Percentiles rank a stretch among this genome's conserved stretches.
phyloP scores from a whole-genome alignment of 106 monocot genomes.

The Allium fistulosum region DNA sequence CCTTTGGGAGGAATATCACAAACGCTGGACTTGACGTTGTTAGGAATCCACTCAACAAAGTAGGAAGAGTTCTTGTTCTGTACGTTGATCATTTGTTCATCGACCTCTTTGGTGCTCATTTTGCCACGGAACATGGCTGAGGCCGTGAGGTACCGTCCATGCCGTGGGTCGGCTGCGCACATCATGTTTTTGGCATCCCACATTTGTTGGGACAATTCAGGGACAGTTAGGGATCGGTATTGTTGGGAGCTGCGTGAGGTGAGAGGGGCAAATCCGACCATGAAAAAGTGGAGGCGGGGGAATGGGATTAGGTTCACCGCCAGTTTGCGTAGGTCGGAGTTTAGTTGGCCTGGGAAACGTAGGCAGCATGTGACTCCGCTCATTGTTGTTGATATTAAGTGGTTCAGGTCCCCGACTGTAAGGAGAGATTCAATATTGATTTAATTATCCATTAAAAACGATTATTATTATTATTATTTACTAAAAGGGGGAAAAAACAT shows the following conservation, averaged over 20 bases:
- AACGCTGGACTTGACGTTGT: conserved; percentile 46
- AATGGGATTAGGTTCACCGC: conserved; percentile 24
- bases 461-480: no score
- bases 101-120: conserved; percentile 66
- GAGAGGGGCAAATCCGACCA: conserved; percentile 20
- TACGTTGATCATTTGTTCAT: conserved; percentile 59
- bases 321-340: conserved; percentile 19
- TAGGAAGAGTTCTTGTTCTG: conserved; percentile 68
- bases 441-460: no score
- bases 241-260: conserved; percentile 29
- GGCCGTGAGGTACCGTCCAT: conserved; percentile 52
- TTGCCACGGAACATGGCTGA: conserved; percentile 60
- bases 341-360: conserved; percentile 22
- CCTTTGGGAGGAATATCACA: conserved; percentile 32
- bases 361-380: conserved; percentile 23
- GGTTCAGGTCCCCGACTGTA: conserved; percentile 21
- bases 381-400: conserved; percentile 18
- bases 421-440: neutral
- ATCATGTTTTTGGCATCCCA: conserved; percentile 71
- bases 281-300: conserved; percentile 25
- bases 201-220: conserved; percentile 37
- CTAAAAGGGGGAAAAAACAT: neutral
- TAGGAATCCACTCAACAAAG: conserved; percentile 60
- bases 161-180: conserved; percentile 51
- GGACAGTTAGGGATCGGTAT: conserved; percentile 47